These are phyloP conservation scores for Pseudogymnoascus sp. DNA, from an alignment of 2,329 filamentous ascomycete species.

Conservation along the genomic window DNA sequence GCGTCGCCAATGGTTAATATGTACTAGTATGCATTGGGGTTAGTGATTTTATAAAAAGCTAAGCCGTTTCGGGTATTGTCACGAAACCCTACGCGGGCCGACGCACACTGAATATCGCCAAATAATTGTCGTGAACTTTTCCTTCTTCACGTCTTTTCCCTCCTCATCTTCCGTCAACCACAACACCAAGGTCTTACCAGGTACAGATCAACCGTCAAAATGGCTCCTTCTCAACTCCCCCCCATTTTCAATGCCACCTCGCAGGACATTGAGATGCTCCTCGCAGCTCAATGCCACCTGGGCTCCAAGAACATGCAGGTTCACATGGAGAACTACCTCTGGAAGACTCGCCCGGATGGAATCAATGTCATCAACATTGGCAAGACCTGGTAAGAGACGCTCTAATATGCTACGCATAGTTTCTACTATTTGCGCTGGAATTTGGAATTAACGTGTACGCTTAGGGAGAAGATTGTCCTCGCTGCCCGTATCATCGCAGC, in stretches of 20 bases:
- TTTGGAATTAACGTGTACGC: constrained; percentile 7
- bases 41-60: not conserved
- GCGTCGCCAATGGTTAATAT: not conserved
- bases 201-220: constrained; percentile 56
- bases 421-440: not conserved
- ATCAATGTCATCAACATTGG: constrained; percentile 99
- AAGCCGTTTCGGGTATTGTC: not conserved
- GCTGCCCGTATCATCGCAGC: constrained; percentile 98
- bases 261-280: constrained; percentile 99
- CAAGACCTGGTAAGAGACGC: constrained; percentile 85
- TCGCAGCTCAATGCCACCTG: constrained; percentile 92
- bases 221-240: constrained; percentile 93
- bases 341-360: constrained; percentile 98
- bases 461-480: constrained; percentile 98
- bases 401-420: not conserved
- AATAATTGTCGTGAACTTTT: constrained; percentile 25
- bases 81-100: constrained; percentile 3
- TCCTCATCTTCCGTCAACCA: constrained; percentile 13
- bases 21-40: not conserved
- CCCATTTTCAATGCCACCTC: constrained; percentile 90
- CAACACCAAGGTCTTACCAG: constrained; percentile 23
- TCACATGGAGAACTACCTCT: constrained; percentile 99
- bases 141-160: constrained; percentile 23
- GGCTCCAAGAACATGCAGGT: constrained; percentile 99
- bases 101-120: constrained; percentile 21